Conservation (phyloP, 257 asterid species). For the Scutellaria galericulata region DNA sequence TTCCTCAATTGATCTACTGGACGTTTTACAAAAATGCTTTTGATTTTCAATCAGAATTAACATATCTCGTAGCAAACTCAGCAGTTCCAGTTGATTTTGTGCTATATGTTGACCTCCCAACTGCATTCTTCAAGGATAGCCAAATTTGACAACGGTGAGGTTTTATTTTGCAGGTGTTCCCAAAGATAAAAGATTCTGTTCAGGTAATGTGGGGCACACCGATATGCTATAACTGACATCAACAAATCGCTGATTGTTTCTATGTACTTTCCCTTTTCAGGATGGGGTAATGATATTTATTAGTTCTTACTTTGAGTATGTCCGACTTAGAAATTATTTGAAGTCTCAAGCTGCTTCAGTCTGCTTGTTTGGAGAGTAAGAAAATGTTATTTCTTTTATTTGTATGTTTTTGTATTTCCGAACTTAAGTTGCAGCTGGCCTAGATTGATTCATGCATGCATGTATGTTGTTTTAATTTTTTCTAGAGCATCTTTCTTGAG, state of each 20-base stretch:
- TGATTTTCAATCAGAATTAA: not conserved
- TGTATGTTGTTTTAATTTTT: conserved; percentile 23
- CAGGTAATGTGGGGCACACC: conserved; percentile 58
- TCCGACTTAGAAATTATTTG: conserved; percentile 78
- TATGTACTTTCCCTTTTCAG: conserved; percentile 48
- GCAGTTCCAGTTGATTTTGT: not conserved
- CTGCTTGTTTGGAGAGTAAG: conserved; percentile 97
- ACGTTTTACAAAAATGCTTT: conserved; percentile 6
- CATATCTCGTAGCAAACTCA: not conserved
- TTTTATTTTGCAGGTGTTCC: conserved; percentile 73
- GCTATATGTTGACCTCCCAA: not conserved
- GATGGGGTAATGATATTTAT: conserved; percentile 81
- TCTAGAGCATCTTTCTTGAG: not conserved
- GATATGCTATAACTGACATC: conserved; percentile 15
- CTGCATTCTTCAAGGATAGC: conserved; percentile 7
- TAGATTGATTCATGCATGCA: conserved; percentile 8
- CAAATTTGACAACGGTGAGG: conserved; percentile 24
- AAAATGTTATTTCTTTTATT: not conserved
- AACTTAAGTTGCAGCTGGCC: conserved; percentile 6
- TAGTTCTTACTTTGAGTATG: conserved; percentile 92
- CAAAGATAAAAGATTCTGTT: conserved; percentile 81
- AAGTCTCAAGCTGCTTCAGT: conserved; percentile 83
- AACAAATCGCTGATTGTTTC: not conserved
- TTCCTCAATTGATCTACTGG: conserved; percentile 3
- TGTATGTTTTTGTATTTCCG: not conserved